A percentile compares a stretch with the other conserved stretches of the same genome.
Evolutionary conservation across 352 stramenopile genomes (phyloP).

Genomic region (Albugo laibachii): DNA sequence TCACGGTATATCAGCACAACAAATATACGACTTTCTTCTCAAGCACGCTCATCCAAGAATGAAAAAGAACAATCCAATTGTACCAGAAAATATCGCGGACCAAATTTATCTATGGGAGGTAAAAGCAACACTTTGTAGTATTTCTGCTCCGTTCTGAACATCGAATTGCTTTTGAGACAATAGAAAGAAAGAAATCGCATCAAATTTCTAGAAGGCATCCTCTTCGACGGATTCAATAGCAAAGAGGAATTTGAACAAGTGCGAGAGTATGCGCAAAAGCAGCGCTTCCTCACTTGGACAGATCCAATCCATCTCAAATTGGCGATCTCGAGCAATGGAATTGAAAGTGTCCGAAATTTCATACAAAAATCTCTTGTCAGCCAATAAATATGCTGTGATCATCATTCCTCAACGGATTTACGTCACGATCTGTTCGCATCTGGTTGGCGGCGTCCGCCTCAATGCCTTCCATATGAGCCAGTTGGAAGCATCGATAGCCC

Average conservation of each 20-base stretch:
- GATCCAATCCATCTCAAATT: conserved; percentile 69
- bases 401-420: too few relatives aligned
- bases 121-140: not conserved
- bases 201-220: conserved; percentile 52
- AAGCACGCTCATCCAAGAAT: conserved; percentile 76
- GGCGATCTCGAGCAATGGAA: conserved; percentile 29
- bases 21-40: conserved; percentile 85
- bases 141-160: not conserved
- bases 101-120: conserved; percentile 83
- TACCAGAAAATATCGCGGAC: conserved; percentile 80
- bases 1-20: conserved; percentile 78
- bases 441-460: too few relatives aligned
- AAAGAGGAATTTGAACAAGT: conserved; percentile 75
- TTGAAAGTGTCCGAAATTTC: conserved; percentile 46
- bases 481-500: too few relatives aligned
- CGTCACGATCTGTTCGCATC: too few relatives aligned
- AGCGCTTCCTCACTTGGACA: conserved; percentile 65
- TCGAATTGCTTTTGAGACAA: not conserved
- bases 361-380: conserved; percentile 34
- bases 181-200: conserved; percentile 74
- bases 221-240: conserved; percentile 75
- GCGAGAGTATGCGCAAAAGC: conserved; percentile 29
- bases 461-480: too few relatives aligned
- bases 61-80: conserved; percentile 42
- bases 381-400: too few relatives aligned